Evolutionary conservation across 23 red algal species (phyloP), one percentile per base, ranked within the genome.

Genomic region (Cyanidioschyzon merolae): DNA sequence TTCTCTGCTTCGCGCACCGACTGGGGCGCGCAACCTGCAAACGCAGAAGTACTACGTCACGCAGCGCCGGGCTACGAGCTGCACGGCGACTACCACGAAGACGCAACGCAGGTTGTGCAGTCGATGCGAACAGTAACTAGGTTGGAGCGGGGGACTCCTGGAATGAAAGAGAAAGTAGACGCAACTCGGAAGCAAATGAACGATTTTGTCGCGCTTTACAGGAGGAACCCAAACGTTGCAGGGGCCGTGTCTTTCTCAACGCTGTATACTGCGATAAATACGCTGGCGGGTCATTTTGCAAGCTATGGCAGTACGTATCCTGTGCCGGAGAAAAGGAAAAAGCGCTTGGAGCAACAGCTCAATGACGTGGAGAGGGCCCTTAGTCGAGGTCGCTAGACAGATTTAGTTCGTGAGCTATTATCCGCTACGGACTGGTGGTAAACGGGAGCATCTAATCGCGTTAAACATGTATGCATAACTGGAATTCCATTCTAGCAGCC

Each of bases 191-290:
- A 88, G 80, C 85, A 97, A 75, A 97, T 97, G 93, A 97, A 90
- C 68, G 93, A 97, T 76, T 97, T 97, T 83, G 93, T 97, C 17
- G 88, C 93, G 18, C 41, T 91, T 75, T 97, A 97, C 50, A 75
- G 93, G 39, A 58, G 93, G 27, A 97, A 97, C 41, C 74, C 83
- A 31, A 97, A 97, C 30, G 84, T 97, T 21, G 58, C 80, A 34
- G 87, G 88, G 7, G 88, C 79, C 21, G 79, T 85, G 29, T 85
- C 79, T 21, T 97, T 90, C 76, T 84, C 77, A 75, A 90, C 88
- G 0, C 68, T 97, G 17, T 97, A 97, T 71, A 97, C 93, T 1
- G 87, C 93, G 40, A 97, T 90, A 36, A 97, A 97, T 76, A 97
- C 93, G 51, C 77, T 97, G 26, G 86, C 83, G 57, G 93, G 93